Conservation (phyloP, 768 basidiomycete species). For the Neoboletus brunneissimus region DNA sequence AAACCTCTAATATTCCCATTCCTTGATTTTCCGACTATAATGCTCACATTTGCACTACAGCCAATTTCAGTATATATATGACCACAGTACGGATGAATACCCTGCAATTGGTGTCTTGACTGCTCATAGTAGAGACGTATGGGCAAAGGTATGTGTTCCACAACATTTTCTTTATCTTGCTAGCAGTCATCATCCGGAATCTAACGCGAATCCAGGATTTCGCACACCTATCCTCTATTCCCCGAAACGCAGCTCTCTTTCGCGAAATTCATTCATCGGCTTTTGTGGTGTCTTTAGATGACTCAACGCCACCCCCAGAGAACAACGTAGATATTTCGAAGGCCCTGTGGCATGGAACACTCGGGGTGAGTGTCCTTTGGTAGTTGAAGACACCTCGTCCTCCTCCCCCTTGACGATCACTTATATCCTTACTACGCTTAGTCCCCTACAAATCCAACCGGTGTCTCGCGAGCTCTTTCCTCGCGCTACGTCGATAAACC, state of each 20-base stretch:
- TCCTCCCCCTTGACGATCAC: background rate
- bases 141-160: constrained; percentile 66
- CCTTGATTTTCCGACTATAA: background rate
- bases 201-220: constrained; percentile 50
- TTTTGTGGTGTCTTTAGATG: constrained; percentile 80
- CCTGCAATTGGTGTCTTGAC: constrained; percentile 78
- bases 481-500: constrained; percentile 93
- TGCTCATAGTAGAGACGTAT: constrained; percentile 77
- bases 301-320: constrained; percentile 43
- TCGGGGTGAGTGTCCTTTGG: constrained; percentile 42
- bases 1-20: background rate
- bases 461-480: constrained; percentile 47
- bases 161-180: background rate
- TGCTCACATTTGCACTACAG: constrained; percentile 36
- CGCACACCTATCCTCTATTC: constrained; percentile 52
- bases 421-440: background rate
- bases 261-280: constrained; percentile 81
- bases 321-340: constrained; percentile 60
- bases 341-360: constrained; percentile 77
- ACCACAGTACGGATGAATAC: constrained; percentile 57
- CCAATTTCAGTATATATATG: constrained; percentile 70
- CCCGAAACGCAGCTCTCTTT: constrained; percentile 62
- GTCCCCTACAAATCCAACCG: constrained; percentile 24
- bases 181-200: background rate
- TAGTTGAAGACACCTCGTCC: background rate